Evolutionary conservation across 169 alveolate genomes (phyloP).

Genomic region (Theileria sp.): DNA sequence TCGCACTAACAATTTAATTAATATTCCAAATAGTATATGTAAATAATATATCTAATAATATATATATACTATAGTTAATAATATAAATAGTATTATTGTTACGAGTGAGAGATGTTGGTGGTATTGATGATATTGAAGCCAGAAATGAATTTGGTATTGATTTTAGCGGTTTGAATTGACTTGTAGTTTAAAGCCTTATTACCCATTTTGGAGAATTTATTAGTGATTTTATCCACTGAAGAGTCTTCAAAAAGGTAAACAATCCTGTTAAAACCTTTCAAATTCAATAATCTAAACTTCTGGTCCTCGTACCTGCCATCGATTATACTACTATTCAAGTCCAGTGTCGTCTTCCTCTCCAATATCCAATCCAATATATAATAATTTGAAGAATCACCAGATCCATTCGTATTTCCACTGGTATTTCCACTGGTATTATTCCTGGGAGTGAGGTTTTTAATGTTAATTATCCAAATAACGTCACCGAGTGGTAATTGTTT

Average conservation of each 20-base stretch:
- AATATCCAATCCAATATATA: conserved; percentile 81
- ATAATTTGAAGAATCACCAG: conserved; percentile 29
- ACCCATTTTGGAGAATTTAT: conserved; percentile 53
- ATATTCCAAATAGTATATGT: background rate
- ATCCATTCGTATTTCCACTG: conserved; percentile 39
- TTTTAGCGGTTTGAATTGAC: conserved; percentile 63
- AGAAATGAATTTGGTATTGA: conserved; percentile 54
- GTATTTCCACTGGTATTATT: conserved; percentile 1
- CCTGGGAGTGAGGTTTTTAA: background rate
- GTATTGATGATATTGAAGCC: conserved; percentile 63
- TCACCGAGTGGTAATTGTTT: conserved; percentile 78
- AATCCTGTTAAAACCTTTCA: conserved; percentile 73
- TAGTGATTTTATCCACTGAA: conserved; percentile 24
- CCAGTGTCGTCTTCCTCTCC: conserved; percentile 81
- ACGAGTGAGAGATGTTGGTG: conserved; percentile 54
- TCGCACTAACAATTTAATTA: conserved; percentile 51
- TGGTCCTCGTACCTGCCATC: conserved; percentile 85
- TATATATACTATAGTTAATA: background rate
- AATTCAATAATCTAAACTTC: conserved; percentile 75
- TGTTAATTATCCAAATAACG: conserved; percentile 70
- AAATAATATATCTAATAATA: background rate
- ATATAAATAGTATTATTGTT: conserved; percentile 19
- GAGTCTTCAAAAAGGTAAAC: conserved; percentile 76
- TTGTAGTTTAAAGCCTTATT: conserved; percentile 64
- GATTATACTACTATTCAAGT: conserved; percentile 77